Conservation (phyloP, 352 stramenopile genomes). For the Phytophthora ohioensis region DNA sequence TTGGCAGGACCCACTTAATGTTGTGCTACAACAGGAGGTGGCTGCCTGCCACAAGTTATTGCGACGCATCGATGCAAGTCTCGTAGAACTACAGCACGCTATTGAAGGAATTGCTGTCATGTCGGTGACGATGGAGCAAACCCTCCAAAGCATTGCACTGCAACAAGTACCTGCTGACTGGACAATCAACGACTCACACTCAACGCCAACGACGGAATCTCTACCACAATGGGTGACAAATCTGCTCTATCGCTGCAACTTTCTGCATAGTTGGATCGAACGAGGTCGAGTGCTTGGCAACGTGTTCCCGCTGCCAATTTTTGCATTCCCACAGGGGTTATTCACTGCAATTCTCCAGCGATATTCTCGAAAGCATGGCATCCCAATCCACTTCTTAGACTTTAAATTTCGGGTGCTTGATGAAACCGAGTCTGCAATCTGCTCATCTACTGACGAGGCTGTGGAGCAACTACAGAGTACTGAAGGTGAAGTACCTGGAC, state of each 20-base stretch:
- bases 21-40: constrained; percentile 79
- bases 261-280: constrained; percentile 63
- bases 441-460: background rate
- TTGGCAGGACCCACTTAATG: constrained; percentile 56
- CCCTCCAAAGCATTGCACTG: constrained; percentile 56
- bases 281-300: constrained; percentile 31
- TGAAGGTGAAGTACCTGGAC: constrained; percentile 10
- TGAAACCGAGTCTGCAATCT: constrained; percentile 39
- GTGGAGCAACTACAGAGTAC: background rate
- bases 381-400: constrained; percentile 81
- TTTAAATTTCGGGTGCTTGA: constrained; percentile 77
- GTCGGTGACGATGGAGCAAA: constrained; percentile 61
- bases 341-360: constrained; percentile 84
- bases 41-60: constrained; percentile 59
- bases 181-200: constrained; percentile 22
- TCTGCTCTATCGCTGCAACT: constrained; percentile 62
- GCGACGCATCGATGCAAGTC: constrained; percentile 42
- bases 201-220: constrained; percentile 42
- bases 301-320: constrained; percentile 69
- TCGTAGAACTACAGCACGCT: constrained; percentile 63
- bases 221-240: constrained; percentile 67
- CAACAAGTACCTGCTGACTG: constrained; percentile 71
- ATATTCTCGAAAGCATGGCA: constrained; percentile 68
- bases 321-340: constrained; percentile 80
- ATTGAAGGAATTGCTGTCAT: constrained; percentile 68